Conservation (phyloP, 2,329 filamentous ascomycete genomes). For the Trichoderma polysporum region DNA sequence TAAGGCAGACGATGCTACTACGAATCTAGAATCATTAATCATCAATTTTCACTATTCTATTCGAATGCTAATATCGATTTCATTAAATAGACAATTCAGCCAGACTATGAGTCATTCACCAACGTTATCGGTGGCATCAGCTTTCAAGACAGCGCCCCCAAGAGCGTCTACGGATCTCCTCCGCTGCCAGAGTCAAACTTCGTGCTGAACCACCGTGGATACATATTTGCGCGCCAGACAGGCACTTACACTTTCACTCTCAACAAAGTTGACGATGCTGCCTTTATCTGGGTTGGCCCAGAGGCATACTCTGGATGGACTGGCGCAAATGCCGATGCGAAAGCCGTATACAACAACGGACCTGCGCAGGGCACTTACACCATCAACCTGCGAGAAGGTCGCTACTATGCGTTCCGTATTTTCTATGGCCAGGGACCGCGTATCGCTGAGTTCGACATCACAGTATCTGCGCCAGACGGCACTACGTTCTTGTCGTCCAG, state of each 20-base stretch:
- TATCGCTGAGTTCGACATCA: conserved; percentile 19
- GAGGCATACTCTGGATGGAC: conserved; percentile 28
- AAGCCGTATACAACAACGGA: conserved; percentile 24
- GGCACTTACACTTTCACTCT: conserved; percentile 28
- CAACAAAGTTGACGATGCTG: conserved; percentile 23
- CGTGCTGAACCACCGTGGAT: conserved; percentile 29
- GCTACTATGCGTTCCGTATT: conserved; percentile 23
- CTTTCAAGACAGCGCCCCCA: background rate
- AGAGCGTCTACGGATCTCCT: conserved; percentile 5
- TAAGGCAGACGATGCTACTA: background rate
- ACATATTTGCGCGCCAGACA: conserved; percentile 28
- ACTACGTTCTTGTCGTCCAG: conserved; percentile 18
- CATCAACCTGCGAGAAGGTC: conserved; percentile 19
- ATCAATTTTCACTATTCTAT: too few relatives aligned
- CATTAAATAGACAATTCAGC: background rate
- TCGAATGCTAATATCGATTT: background rate
- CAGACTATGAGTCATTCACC: background rate
- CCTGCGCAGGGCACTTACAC: conserved; percentile 24
- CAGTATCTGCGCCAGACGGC: conserved; percentile 17
- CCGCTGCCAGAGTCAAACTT: conserved; percentile 22
- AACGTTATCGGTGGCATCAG: conserved; percentile 6
- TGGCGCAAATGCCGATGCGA: conserved; percentile 25
- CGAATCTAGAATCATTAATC: background rate
- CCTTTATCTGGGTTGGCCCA: conserved; percentile 25
- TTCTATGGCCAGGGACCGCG: conserved; percentile 22